A percentile compares a stretch with the other conserved stretches of the same genome.
phyloP scores from a whole-genome alignment of 169 alveolate genomes.

The Cryptosporidium muris region DNA sequence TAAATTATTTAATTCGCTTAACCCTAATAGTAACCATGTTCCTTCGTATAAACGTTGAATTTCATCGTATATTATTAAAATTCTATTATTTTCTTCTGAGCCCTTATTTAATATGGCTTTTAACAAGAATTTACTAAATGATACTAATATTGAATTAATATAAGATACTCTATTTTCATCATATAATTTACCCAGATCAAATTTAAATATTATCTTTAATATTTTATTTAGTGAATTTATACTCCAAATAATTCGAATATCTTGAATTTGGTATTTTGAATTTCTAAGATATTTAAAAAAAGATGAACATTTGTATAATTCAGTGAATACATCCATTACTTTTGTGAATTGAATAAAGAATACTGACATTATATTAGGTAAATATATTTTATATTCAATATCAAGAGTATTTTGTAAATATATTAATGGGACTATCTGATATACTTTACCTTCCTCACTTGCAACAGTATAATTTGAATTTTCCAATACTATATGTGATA shows the following conservation, averaged over 20 bases:
- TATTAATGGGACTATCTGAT: conserved; percentile 35
- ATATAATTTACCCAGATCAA: neutral
- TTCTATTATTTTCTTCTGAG: conserved; percentile 2
- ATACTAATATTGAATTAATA: conserved; percentile 6
- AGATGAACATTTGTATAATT: conserved; percentile 6
- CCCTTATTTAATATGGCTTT: neutral
- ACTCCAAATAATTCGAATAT: conserved; percentile 15
- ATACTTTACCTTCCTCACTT: neutral
- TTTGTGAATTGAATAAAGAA: conserved; percentile 22
- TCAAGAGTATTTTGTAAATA: conserved; percentile 28
- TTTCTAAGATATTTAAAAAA: conserved; percentile 15
- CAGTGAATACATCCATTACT: conserved; percentile 44
- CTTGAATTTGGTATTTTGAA: neutral
- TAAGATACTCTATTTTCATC: conserved; percentile 13
- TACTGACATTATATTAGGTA: conserved; percentile 17
- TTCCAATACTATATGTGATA: neutral
- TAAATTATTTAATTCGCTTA: conserved; percentile 16
- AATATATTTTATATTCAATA: conserved; percentile 8
- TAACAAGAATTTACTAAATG: neutral
- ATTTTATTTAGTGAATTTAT: conserved; percentile 8
- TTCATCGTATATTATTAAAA: conserved; percentile 34
- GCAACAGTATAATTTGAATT: neutral
- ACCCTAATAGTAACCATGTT: conserved; percentile 21
- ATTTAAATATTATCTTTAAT: conserved; percentile 12
- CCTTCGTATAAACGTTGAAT: conserved; percentile 33